Base-by-base conservation (phyloP, 2,329 filamentous ascomycete genomes). In the Claviceps lovelessii region DNA sequence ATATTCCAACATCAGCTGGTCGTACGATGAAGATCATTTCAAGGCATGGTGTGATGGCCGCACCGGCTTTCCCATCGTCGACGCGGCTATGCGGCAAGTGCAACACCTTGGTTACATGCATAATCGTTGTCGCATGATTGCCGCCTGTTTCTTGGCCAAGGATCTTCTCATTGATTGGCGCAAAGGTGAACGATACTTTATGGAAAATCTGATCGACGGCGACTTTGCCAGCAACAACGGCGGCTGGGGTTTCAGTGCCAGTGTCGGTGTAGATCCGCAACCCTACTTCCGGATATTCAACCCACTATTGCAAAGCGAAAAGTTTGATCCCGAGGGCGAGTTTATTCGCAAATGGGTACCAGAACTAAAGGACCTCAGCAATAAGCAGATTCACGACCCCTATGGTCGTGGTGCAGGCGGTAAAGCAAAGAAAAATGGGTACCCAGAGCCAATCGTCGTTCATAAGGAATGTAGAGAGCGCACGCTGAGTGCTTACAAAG, bases 231-330 rank as follows among this genome's bases (percentile, higher is more conserved):
- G 80, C 56, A 91, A 91, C 66, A 89, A 87, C 58, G 76, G 78
- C 33, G 78, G 78, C 4, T 81, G 78, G 77, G 79, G 71, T 0
- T 73, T 73, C 58, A 69, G 76, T 29, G 82, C 84, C 5, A 80
- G 76, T 19, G 84, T 83, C 0, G 86, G 88, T 1, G 86, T 90
- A 7, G 88, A 94, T 67, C 86, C 88, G 1, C 87, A 95, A 68
- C 89, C 90, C 0, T 95, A 94, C 65, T 95, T 95, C 59, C 78
- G 89, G 7, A 86, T 95, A 52, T 95, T 95, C 70, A 95, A 94
- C 62, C 90, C 90, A 0, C 66, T 89, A 48, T 70, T 88, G 19
- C 90, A 95, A 72, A 88, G 85, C 61, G 87, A 93, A 74, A 90
- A 86, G 68, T 95, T 94, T 61, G 90, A 95, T 64, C 73, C 78